Evolutionary conservation across 2,329 filamentous ascomycete species (phyloP).

Genomic region (Cladophialophora yegresii): DNA sequence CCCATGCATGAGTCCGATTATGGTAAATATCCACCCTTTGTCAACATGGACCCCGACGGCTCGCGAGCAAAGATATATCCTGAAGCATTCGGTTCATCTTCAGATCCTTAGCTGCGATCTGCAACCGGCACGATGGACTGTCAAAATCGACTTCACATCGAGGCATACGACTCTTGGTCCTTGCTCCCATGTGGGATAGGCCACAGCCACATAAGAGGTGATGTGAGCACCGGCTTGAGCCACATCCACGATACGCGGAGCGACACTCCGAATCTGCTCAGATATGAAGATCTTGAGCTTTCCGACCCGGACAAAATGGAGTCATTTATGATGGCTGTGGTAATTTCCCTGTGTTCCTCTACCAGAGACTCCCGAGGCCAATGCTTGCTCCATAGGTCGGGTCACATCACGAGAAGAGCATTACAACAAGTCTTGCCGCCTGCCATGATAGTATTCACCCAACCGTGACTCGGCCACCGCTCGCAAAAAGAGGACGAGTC

Average conservation of each 20-base stretch:
- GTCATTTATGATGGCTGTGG: slow-evolving; percentile 2
- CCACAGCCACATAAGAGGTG: neutral
- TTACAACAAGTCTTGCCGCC: neutral
- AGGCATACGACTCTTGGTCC: neutral
- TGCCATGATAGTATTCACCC: neutral
- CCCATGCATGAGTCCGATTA: neutral
- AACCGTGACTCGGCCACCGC: neutral
- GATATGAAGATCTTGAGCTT: slow-evolving; percentile 1
- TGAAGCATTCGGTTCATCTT: neutral
- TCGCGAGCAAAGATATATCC: neutral
- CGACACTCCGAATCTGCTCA: neutral
- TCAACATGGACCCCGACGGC: neutral
- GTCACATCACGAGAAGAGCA: neutral
- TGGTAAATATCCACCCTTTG: neutral
- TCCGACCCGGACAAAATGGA: slow-evolving; percentile 7
- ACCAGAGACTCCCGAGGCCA: neutral
- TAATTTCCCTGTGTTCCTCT: neutral
- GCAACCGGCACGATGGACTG: slow-evolving; percentile 2
- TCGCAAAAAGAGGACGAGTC: neutral
- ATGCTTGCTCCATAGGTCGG: neutral
- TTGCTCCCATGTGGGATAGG: neutral
- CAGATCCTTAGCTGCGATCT: neutral
- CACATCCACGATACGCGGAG: neutral
- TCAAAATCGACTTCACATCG: neutral
- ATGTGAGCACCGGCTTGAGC: neutral